These are phyloP conservation scores for Alloascoidea hylecoeti DNA, from an alignment of 805 yeast species.

Conservation along the genomic window DNA sequence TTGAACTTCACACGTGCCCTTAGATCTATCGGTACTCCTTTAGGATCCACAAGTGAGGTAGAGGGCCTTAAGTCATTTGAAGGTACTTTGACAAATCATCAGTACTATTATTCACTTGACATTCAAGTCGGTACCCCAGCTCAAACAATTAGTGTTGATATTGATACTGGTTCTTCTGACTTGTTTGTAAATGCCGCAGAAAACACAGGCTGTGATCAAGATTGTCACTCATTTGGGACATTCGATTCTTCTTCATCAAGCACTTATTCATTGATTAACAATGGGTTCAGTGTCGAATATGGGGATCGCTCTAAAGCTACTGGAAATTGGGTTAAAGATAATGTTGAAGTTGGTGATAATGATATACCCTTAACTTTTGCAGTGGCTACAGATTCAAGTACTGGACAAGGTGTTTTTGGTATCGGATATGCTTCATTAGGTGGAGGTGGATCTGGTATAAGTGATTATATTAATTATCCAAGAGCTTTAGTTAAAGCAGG, in stretches of 20 bases:
- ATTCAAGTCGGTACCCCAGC: too few relatives aligned
- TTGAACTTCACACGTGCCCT: too few relatives aligned
- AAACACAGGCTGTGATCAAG: too few relatives aligned
- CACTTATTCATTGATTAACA: background rate
- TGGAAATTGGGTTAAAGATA: background rate
- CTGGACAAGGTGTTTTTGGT: constrained; percentile 55
- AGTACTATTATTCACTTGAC: too few relatives aligned
- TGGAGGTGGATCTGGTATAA: constrained; percentile 7
- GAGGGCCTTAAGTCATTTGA: too few relatives aligned
- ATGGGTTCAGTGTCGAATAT: background rate
- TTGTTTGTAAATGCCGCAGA: too few relatives aligned
- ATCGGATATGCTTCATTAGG: constrained; percentile 55
- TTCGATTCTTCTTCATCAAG: background rate
- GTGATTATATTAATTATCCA: constrained; percentile 2
- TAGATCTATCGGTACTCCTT: too few relatives aligned
- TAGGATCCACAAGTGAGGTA: too few relatives aligned
- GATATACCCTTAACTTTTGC: constrained; percentile 43
- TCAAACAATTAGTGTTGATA: too few relatives aligned
- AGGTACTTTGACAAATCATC: too few relatives aligned
- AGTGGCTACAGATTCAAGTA: constrained; percentile 43
- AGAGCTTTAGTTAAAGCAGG: constrained; percentile 1
- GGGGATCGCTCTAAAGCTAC: background rate
- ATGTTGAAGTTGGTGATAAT: constrained; percentile 24
- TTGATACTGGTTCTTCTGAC: too few relatives aligned
- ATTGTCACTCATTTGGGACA: background rate